Evolutionary conservation across 805 yeast species (phyloP).

Genomic region (Priceomyces melissophilus): DNA sequence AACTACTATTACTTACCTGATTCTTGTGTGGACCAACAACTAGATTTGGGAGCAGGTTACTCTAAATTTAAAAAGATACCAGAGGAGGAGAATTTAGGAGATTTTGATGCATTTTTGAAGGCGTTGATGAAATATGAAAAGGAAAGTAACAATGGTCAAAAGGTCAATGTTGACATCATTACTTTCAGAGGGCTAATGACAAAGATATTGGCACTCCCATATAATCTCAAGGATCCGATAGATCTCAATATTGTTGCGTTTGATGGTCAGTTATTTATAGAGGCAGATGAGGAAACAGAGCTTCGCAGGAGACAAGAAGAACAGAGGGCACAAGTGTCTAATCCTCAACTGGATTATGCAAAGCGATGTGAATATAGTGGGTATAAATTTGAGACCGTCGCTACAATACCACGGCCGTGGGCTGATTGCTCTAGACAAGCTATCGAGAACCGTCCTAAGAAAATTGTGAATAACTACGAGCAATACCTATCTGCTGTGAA

Average conservation of each 20-base stretch:
- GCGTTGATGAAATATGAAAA: conserved; percentile 59
- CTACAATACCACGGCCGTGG: conserved; percentile 78
- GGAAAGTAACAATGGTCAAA: conserved; percentile 31
- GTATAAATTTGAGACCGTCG: conserved; percentile 79
- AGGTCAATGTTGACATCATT: conserved; percentile 60
- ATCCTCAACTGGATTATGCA: conserved; percentile 23
- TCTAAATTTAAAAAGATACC: conserved; percentile 55
- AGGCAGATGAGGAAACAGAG: conserved; percentile 44
- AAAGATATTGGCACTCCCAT: conserved; percentile 65
- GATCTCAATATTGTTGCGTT: conserved; percentile 62
- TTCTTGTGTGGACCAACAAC: conserved; percentile 51
- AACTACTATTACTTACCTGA: conserved; percentile 83
- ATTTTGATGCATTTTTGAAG: conserved; percentile 54
- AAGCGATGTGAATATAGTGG: conserved; percentile 58
- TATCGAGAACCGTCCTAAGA: conserved; percentile 63
- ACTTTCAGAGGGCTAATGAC: conserved; percentile 87
- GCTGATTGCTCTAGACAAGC: conserved; percentile 58
- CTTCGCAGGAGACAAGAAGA: conserved; percentile 23
- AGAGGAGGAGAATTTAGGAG: conserved; percentile 50
- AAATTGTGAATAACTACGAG: conserved; percentile 63
- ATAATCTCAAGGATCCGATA: conserved; percentile 51
- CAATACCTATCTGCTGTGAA: conserved; percentile 79
- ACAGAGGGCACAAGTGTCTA: conserved; percentile 15
- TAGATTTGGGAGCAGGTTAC: conserved; percentile 66
- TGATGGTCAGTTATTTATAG: conserved; percentile 73